phyloP scores from a whole-genome alignment of 1,284 basidiomycete genomes.

The Cystobasidium pallidum region DNA sequence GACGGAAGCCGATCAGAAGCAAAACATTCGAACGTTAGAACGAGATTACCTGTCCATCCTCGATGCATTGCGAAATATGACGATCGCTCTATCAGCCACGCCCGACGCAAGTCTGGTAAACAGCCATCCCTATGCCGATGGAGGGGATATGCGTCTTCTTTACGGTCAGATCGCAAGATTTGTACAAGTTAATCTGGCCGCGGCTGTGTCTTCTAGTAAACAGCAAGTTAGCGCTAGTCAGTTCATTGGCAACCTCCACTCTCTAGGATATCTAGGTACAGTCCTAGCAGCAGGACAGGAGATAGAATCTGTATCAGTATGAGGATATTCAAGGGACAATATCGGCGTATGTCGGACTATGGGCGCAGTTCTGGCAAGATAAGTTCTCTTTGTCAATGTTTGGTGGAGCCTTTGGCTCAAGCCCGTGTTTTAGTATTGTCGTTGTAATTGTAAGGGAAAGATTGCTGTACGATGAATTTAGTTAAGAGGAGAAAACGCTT shows the following conservation, averaged over 20 bases:
- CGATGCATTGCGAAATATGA: constrained; percentile 20
- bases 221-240: constrained; percentile 3
- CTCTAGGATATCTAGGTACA: constrained; percentile 24
- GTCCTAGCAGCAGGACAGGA: constrained; percentile 19
- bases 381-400: too few species aligned
- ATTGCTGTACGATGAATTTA: too few species aligned
- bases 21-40: constrained; percentile 22
- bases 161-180: constrained; percentile 22
- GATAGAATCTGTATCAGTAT: background rate
- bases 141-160: constrained; percentile 32
- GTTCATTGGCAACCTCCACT: constrained; percentile 18
- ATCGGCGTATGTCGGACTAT: background rate
- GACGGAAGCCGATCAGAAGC: constrained; percentile 1
- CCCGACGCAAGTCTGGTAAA: constrained; percentile 23
- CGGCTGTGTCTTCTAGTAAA: background rate
- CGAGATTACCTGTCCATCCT: constrained; percentile 34
- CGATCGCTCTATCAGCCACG: constrained; percentile 10
- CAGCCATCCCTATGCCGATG: constrained; percentile 28
- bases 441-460: too few species aligned
- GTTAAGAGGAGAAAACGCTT: too few species aligned
- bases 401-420: too few species aligned
- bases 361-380: too few species aligned
- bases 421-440: too few species aligned
- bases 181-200: constrained; percentile 9
- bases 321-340: background rate